Conservation (phyloP, 805 yeast species). For the Lachancea dasiensis region DNA sequence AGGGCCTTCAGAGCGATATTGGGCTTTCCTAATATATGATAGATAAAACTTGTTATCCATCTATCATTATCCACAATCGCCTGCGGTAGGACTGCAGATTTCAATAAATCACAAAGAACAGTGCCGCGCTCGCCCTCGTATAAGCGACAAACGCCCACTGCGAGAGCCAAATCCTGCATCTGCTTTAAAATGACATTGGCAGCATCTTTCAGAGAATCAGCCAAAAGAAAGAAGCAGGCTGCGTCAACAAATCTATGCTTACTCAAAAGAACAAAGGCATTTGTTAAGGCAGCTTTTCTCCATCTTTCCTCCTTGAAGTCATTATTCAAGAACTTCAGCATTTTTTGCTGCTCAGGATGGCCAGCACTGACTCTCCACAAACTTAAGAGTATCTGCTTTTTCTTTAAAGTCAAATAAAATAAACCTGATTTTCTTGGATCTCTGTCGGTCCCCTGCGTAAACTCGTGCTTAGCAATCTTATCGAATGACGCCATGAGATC, state of each 20-base stretch:
- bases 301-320: conserved; percentile 74
- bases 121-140: conserved; percentile 61
- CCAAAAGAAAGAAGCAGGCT: conserved; percentile 81
- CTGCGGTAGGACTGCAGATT: conserved; percentile 44
- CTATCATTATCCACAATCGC: conserved; percentile 62
- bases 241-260: conserved; percentile 85
- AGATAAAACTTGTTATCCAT: conserved; percentile 79
- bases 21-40: conserved; percentile 54
- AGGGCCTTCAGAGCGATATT: conserved; percentile 56
- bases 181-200: conserved; percentile 67
- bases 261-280: conserved; percentile 85
- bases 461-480: conserved; percentile 64
- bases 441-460: conserved; percentile 44
- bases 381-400: conserved; percentile 69
- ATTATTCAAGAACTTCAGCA: conserved; percentile 67
- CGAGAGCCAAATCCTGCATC: conserved; percentile 62
- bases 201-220: conserved; percentile 68
- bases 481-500: conserved; percentile 54
- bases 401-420: conserved; percentile 69
- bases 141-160: conserved; percentile 74
- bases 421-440: conserved; percentile 75
- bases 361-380: conserved; percentile 76
- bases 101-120: conserved; percentile 44
- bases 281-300: conserved; percentile 84
- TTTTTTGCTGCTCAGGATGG: conserved; percentile 77